These are phyloP conservation scores for Senna siamea DNA, from an alignment of 306 rosid genomes.

Conservation along the genomic window DNA sequence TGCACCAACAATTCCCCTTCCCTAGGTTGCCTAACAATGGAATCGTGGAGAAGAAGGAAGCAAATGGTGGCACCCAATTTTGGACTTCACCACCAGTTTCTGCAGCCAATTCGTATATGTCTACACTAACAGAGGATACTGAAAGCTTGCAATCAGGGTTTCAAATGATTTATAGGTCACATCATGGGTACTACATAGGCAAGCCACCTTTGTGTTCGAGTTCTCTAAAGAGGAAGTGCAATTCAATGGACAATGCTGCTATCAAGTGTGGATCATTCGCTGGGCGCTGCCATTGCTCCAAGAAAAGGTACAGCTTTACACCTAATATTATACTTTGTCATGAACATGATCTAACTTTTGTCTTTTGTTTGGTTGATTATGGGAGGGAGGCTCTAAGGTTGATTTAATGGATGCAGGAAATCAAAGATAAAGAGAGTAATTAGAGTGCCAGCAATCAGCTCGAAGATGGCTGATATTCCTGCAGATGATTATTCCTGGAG, in stretches of 20 bases:
- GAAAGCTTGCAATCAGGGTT: conserved; percentile 61
- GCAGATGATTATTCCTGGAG: conserved; percentile 86
- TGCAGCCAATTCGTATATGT: conserved; percentile 59
- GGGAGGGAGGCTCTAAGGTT: not conserved
- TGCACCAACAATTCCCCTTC: too few relatives aligned
- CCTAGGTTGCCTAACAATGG: not conserved
- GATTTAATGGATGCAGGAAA: conserved; percentile 55
- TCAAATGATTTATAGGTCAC: conserved; percentile 59
- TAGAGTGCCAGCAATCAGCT: conserved; percentile 78
- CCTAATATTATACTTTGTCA: not conserved
- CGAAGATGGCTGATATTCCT: conserved; percentile 76
- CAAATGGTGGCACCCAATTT: conserved; percentile 38
- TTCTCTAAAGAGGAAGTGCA: conserved; percentile 68
- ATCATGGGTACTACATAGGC: conserved; percentile 49
- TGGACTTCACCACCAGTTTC: conserved; percentile 51
- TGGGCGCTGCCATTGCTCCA: conserved; percentile 73
- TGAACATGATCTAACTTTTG: not conserved
- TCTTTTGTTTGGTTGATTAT: too few relatives aligned
- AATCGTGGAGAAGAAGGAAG: conserved; percentile 43
- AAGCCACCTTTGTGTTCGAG: conserved; percentile 67
- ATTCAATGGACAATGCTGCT: conserved; percentile 50
- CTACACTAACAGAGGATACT: conserved; percentile 55
- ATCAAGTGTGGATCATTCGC: conserved; percentile 60
- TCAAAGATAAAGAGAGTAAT: conserved; percentile 56
- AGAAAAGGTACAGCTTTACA: conserved; percentile 44